Evolutionary conservation across 2,329 filamentous ascomycete genomes (phyloP), one percentile per base, ranked within the genome.

Genomic region (Aspergillus pseudoterreus): DNA sequence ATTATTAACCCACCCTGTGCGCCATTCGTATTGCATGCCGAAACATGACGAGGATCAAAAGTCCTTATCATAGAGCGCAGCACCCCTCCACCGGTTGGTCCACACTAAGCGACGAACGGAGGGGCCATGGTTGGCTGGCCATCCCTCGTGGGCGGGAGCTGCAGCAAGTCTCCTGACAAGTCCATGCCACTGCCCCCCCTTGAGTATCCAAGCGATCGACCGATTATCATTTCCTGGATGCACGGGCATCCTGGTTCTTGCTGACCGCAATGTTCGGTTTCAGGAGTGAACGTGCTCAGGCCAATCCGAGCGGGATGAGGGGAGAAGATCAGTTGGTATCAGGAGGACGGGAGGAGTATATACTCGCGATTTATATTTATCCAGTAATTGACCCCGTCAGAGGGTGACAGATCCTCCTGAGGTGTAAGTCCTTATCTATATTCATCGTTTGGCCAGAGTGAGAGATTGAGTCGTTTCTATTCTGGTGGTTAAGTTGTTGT

Each of bases 131-230:
- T 48, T 53, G 53, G 53, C 30, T 43, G 43, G 27, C 12, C 17
- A 27, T 38, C 24, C 35, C 42, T 45, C 45, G 45, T 51, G 45
- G 42, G 35, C 47, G 19, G 39, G 39, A 45, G 51, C 47, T 17
- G 47, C 33, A 50, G 43, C 50, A 17, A 56, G 58, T 61, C 57
- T 59, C 41, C 57, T 61, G 58, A 59, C 51, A 49, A 53, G 57
- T 39, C 45, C 50, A 54, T 45, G 55, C 47, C 47, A 47, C 46
- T 48, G 35, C 43, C 22, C 46, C n/a, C 21, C 42, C 38, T 43
- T 43, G 14, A 45, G 22, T 44, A 15, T n/a, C 42, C 22, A 39
- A 22, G 15, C 50, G 50, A 57, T 55, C 55, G 44, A 50, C 50
- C 30, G 30, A 48, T 50, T 46, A 47, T 50, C 44, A 19, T 46